phyloP scores from a whole-genome alignment of 352 stramenopile species.

The Phytophthora pseudosyringae region DNA sequence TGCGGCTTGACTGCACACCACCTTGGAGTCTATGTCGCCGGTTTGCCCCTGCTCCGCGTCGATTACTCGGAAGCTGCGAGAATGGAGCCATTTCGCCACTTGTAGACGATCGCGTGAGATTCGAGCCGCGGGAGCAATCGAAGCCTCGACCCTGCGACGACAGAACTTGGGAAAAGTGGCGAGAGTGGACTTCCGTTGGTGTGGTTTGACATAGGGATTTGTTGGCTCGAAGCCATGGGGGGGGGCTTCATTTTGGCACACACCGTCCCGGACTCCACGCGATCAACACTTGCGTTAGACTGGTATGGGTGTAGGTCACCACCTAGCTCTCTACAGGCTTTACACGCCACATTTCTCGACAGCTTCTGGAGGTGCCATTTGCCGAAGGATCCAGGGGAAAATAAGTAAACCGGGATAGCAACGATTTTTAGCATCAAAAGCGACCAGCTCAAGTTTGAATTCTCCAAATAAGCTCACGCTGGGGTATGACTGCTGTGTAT shows the following conservation, averaged over 20 bases:
- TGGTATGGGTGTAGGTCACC: conserved; percentile 71
- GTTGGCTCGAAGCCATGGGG: no score
- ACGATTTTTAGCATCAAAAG: no score
- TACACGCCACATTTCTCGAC: conserved; percentile 52
- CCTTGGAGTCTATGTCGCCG: conserved; percentile 21
- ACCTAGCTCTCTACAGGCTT: conserved; percentile 84
- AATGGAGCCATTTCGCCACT: background rate
- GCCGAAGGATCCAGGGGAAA: conserved; percentile 55
- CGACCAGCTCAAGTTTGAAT: no score
- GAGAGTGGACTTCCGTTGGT: no score
- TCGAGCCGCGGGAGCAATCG: no score
- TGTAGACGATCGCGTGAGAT: no score
- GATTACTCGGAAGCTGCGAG: conserved; percentile 23
- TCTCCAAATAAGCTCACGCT: no score
- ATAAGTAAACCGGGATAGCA: no score
- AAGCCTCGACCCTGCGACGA: no score
- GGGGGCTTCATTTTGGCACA: no score
- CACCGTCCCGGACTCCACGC: conserved; percentile 30
- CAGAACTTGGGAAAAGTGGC: background rate
- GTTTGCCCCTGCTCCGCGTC: conserved; percentile 12
- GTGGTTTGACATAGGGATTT: no score
- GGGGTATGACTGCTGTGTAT: no score
- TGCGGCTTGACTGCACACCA: conserved; percentile 21
- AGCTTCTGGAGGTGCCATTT: conserved; percentile 70
- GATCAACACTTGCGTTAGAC: conserved; percentile 59